Evolutionary conservation across 2,329 filamentous ascomycete species (phyloP).

Genomic region (Periconia sp.): DNA sequence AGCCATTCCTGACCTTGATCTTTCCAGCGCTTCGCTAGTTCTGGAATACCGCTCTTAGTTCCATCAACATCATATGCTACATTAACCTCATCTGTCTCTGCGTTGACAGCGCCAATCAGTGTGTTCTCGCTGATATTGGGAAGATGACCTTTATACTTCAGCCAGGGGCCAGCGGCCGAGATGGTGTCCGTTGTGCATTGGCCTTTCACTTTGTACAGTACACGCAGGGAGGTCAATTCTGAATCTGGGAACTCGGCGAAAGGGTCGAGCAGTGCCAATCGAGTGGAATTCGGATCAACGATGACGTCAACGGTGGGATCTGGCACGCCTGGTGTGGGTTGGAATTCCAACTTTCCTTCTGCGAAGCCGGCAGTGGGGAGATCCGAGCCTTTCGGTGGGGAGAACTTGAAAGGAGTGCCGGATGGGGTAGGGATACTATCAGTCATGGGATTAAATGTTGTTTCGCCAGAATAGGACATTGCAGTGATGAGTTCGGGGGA

Average conservation of each 20-base stretch:
- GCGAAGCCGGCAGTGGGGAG: slow-evolving; percentile 79
- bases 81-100: slow-evolving; percentile 90
- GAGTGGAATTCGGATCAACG: slow-evolving; percentile 85
- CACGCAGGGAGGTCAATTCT: slow-evolving; percentile 78
- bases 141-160: slow-evolving; percentile 99
- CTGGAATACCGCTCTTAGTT: slow-evolving; percentile 77
- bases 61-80: slow-evolving; percentile 87
- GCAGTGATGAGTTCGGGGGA: slow-evolving; percentile 97
- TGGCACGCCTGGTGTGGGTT: slow-evolving; percentile 73
- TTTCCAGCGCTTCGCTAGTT: slow-evolving; percentile 86
- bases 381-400: slow-evolving; percentile 68
- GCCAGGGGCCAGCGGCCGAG: slow-evolving; percentile 93
- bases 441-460: slow-evolving; percentile 94
- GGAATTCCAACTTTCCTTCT: slow-evolving; percentile 74
- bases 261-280: slow-evolving; percentile 88
- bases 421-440: slow-evolving; percentile 81
- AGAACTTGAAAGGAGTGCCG: slow-evolving; percentile 84
- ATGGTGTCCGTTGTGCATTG: slow-evolving; percentile 99
- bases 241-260: slow-evolving; percentile 80
- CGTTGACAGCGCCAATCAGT: slow-evolving; percentile 92
- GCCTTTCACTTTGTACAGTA: slow-evolving; percentile 94
- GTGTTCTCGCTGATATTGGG: slow-evolving; percentile 98
- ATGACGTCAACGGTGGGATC: slow-evolving; percentile 74
- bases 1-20: slow-evolving; percentile 79
- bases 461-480: slow-evolving; percentile 89